Evolutionary conservation across 2,329 filamentous ascomycete species (phyloP), one percentile per base, ranked within the genome.

Genomic region (Fusarium phyllophilum): DNA sequence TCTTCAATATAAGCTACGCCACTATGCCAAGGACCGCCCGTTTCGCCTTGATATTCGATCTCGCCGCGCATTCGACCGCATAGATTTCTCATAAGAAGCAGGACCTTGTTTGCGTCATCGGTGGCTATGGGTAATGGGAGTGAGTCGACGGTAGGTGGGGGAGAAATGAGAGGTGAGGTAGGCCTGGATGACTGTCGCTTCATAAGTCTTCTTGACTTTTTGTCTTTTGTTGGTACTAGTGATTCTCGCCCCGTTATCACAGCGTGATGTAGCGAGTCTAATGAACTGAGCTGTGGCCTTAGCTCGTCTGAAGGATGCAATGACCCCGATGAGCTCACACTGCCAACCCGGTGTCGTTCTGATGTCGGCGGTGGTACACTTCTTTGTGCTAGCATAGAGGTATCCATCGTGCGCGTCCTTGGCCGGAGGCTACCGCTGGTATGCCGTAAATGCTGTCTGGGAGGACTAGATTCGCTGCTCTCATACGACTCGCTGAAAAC

Each of bases 1-100:
- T 94, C 92, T 70, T 95, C 92, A 70, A 96, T 94, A 78, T 91
- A 94, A 79, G 92, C 93, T 70, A 92, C 89, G n/a, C 93, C 93
- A 39, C 86, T 82, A 65, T 88, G 86, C 94, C 94, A 96, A 3
- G 87, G 85, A 22, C 87, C 89, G 31, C 85, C 84, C 20, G 86
- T 85, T 42, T 90, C 89, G 48, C 86, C 86, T 76, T 92, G 90
- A 79, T 94, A 96, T 72, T 94, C 91, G 36, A 95, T 86, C 74
- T 92, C 90, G 63, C 94, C 94, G 77, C 91, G 91, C 93, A 96
- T 96, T 74, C 91, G 89, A 34, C 94, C 94, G 78, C 92, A 93
- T 12, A 94, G 84, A 31, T 88, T 91, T 80, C 91, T 93, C 93
- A 96, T 96, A 68, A 96, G 83, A 76, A 90, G 86, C 61, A 95